Evolutionary conservation across 1,284 basidiomycete genomes (phyloP), one percentile per base, ranked within the genome.

Genomic region (Flammula alnicola): DNA sequence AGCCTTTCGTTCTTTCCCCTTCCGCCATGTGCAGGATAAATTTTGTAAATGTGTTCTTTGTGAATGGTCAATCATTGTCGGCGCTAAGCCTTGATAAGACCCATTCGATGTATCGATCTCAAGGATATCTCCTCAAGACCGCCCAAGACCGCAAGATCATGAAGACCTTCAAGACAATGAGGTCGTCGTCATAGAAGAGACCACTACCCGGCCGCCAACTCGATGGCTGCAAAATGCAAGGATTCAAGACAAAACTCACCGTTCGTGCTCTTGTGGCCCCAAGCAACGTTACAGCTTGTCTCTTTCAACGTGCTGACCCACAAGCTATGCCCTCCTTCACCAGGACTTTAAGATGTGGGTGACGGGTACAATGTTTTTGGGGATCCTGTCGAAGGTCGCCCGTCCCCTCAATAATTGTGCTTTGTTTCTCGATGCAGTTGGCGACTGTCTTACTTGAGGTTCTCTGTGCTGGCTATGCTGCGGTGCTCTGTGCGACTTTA

Each of bases 401-500:
- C 25, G 36, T 38, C 25, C 20, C 25, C 25, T 25, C 12, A 38
- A 38, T 38, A n/a, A 23, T 25, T 23, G 22, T n/a, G n/a, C 20
- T 38, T 25, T 38, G 22, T 8, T 22, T 38, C 22, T 14, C 12
- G 20, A 17, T 17, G 20, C 22, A 12, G n/a, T 32, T 12, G 31
- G 31, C n/a, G 31, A 35, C 14, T 16, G 31, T 29, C 19, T 20
- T 20, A 37, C 44, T 30, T 39, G 44, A 47, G n/a, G 16, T 20
- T 22, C 30, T 26, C 22, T 25, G 33, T 36, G 26, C 31, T 44
- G 14, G 39, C 26, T 16, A n/a, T 35, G 17, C 20, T 14, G 3
- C 23, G 30, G 16, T 30, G 17, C 33, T 20, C 12, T 22, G 17
- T 44, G 30, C 17, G 31, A 17, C 42, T 25, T 38, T 38, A 23